Conservation (phyloP, 2,329 filamentous ascomycete species). For the Parastagonospora nodorum region DNA sequence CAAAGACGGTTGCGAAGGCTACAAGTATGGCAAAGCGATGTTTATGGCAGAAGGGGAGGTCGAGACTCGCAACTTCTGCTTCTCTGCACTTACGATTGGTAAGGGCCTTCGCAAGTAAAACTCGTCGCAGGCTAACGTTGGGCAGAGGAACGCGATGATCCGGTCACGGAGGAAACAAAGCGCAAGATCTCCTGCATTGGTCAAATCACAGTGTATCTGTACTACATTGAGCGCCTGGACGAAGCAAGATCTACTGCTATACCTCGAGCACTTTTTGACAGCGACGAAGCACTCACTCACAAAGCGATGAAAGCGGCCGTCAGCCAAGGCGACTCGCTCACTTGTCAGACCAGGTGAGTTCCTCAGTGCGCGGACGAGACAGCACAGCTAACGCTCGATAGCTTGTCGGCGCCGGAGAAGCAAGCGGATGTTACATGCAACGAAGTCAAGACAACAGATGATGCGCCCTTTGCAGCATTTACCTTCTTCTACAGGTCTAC, state of each 20-base stretch:
- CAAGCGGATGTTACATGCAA: neutral
- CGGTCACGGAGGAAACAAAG: neutral
- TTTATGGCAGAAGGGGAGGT: neutral
- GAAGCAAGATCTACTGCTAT: neutral
- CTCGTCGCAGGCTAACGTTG: neutral
- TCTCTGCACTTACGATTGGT: neutral
- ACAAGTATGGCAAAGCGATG: conserved; percentile 1
- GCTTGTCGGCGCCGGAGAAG: neutral
- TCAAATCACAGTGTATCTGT: conserved; percentile 2
- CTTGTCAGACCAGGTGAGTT: neutral
- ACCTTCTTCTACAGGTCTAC: conserved; percentile 15
- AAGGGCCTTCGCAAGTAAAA: neutral
- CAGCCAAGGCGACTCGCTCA: neutral
- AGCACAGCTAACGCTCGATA: neutral
- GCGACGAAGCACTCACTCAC: neutral
- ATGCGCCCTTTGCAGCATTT: conserved; percentile 15
- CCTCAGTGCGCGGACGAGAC: too few relatives aligned
- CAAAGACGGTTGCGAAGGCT: conserved; percentile 4
- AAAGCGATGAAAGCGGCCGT: neutral
- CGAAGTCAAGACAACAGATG: neutral
- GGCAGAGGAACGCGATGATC: neutral
- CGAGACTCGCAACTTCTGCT: neutral
- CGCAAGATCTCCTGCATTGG: neutral
- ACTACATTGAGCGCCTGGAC: conserved; percentile 4
- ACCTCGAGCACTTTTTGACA: neutral